phyloP scores from a whole-genome alignment of 1,284 basidiomycete genomes.

The Ustilago trichophora region DNA sequence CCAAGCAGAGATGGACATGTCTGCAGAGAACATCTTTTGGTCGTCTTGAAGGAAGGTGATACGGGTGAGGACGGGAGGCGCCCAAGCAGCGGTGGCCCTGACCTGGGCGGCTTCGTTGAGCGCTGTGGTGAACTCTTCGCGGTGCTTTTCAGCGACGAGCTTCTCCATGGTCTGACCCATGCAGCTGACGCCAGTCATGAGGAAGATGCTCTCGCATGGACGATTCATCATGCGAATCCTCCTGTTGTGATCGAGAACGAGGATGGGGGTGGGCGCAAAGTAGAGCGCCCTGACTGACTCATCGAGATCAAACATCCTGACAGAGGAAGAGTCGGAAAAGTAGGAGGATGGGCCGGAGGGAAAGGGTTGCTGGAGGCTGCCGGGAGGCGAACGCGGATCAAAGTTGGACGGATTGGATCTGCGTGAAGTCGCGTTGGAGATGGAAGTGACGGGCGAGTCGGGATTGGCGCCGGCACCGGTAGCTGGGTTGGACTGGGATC shows the following conservation, averaged over 20 bases:
- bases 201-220: constrained; percentile 54
- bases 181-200: constrained; percentile 44
- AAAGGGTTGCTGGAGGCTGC: constrained; percentile 22
- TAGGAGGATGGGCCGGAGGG: constrained; percentile 23
- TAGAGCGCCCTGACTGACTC: constrained; percentile 61
- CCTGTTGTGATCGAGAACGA: constrained; percentile 56
- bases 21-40: constrained; percentile 41
- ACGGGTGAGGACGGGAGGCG: constrained; percentile 49
- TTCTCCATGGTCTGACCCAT: constrained; percentile 55
- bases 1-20: constrained; percentile 58
- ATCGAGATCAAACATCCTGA: constrained; percentile 61
- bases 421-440: constrained; percentile 2
- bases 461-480: constrained; percentile 9
- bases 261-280: constrained; percentile 59
- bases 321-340: constrained; percentile 24
- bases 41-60: constrained; percentile 52
- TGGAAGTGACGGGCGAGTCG: constrained; percentile 15
- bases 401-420: background rate
- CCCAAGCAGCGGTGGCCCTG: constrained; percentile 37
- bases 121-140: constrained; percentile 21
- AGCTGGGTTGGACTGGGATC: background rate
- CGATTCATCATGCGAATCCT: constrained; percentile 60
- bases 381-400: constrained; percentile 15
- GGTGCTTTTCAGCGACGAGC: constrained; percentile 31
- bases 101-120: constrained; percentile 53